These are phyloP conservation scores for Crepidotus sp. DNA, from an alignment of 1,284 basidiomycete genomes.

Conservation along the genomic window DNA sequence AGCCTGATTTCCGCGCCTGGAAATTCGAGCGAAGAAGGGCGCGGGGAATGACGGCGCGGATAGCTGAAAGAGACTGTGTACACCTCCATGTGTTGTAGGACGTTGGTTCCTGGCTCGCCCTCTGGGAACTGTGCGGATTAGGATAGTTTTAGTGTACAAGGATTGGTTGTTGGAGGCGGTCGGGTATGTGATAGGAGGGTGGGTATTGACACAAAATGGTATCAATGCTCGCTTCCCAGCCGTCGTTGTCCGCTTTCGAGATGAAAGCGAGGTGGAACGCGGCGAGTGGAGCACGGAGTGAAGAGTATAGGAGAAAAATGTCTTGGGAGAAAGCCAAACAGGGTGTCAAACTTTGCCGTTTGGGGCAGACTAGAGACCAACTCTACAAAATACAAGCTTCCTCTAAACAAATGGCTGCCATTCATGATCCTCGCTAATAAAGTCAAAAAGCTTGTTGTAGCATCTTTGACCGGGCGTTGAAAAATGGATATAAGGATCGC, in stretches of 20 bases:
- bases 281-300: slow-evolving; percentile 12
- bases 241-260: slow-evolving; percentile 23
- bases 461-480: slow-evolving; percentile 45
- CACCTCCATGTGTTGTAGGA: slow-evolving; percentile 72
- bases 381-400: slow-evolving; percentile 10
- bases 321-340: slow-evolving; percentile 1
- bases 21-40: slow-evolving; percentile 56
- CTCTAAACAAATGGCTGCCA: slow-evolving; percentile 34
- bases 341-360: no score
- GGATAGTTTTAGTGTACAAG: slow-evolving; percentile 19
- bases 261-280: slow-evolving; percentile 23
- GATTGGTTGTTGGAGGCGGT: slow-evolving; percentile 13
- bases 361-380: no score
- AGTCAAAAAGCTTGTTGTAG: slow-evolving; percentile 61
- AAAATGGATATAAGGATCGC: slow-evolving; percentile 64
- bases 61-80: slow-evolving; percentile 89
- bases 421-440: slow-evolving; percentile 35
- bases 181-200: slow-evolving; percentile 29
- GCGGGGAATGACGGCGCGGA: slow-evolving; percentile 67
- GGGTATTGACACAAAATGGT: slow-evolving; percentile 48
- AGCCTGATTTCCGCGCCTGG: slow-evolving; percentile 40
- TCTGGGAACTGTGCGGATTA: slow-evolving; percentile 17
- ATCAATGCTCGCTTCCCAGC: slow-evolving; percentile 30
- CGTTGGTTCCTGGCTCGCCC: slow-evolving; percentile 9
- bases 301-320: slow-evolving; percentile 17